Conservation (phyloP, 2,329 filamentous ascomycete genomes). For the Bimuria novae-zelandiae region DNA sequence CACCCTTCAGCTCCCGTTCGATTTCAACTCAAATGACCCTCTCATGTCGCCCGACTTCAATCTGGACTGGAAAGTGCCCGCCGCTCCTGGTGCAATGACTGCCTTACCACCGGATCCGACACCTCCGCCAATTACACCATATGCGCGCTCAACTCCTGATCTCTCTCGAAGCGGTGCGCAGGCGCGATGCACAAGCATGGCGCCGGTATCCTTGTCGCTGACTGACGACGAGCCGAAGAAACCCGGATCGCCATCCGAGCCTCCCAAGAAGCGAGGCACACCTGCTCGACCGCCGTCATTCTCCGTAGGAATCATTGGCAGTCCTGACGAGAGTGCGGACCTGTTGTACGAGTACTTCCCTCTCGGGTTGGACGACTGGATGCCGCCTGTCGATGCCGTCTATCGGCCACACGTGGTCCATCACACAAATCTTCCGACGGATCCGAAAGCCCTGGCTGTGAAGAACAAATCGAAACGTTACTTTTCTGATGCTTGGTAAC, state of each 20-base stretch:
- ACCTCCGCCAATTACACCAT: slow-evolving; percentile 46
- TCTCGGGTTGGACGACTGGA: slow-evolving; percentile 88
- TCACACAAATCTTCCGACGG: slow-evolving; percentile 66
- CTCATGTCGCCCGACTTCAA: slow-evolving; percentile 47
- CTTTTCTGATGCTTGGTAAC: slow-evolving; percentile 50
- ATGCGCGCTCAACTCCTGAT: slow-evolving; percentile 60
- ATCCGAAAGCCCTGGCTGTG: slow-evolving; percentile 51
- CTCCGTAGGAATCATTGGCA: slow-evolving; percentile 57
- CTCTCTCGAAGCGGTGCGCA: slow-evolving; percentile 44
- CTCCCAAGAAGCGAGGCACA: slow-evolving; percentile 39
- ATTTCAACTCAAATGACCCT: slow-evolving; percentile 48
- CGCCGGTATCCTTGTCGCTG: slow-evolving; percentile 60
- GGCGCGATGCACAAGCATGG: slow-evolving; percentile 46
- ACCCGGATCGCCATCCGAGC: slow-evolving; percentile 41
- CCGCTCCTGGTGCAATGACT: slow-evolving; percentile 44
- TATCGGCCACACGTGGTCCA: slow-evolving; percentile 93
- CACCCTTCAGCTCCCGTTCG: slow-evolving; percentile 47
- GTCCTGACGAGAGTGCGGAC: slow-evolving; percentile 77
- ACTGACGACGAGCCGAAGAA: slow-evolving; percentile 59
- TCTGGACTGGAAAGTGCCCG: slow-evolving; percentile 51
- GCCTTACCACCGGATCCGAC: slow-evolving; percentile 48
- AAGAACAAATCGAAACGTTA: slow-evolving; percentile 55
- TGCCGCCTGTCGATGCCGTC: slow-evolving; percentile 86
- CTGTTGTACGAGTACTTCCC: slow-evolving; percentile 95
- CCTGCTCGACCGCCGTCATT: slow-evolving; percentile 52